Evolutionary conservation across 2,329 filamentous ascomycete genomes (phyloP), one percentile per base, ranked within the genome.

Genomic region (Calcarisporium arbuscula): DNA sequence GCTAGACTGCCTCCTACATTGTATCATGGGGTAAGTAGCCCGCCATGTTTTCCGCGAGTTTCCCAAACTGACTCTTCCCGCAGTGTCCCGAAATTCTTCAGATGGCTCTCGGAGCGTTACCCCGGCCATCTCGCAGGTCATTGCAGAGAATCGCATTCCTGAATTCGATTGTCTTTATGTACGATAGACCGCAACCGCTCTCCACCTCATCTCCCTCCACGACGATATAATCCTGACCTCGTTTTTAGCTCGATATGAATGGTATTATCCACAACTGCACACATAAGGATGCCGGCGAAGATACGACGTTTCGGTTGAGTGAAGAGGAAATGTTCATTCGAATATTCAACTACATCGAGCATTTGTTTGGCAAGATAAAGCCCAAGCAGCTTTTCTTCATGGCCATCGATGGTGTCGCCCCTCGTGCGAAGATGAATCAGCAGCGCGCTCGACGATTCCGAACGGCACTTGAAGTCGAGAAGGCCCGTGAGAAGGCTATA

Each of bases 301-400:
- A 90, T 56, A 80, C 88, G 5, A 87, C 86, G 2, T 94, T 94
- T 53, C 87, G 92, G 36, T 81, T 96, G 64, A 90, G 83, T 38
- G 94, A 98, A 60, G 90, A 98, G 60, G 86, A 95, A 62, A 98
- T 98, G 92, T 98, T 98, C 57, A 95, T 98, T 49, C 85, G 88
- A 39, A 98, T 98, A 53, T 98, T 98, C 77, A 96, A 96, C 65
- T 98, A 98, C 61, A 98, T 98, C 47, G 92, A 98, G 62, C 92
- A 98, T 66, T 65, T 98, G 34, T 98, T 94, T 61, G 89, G 90
- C 50, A 98, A 95, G 64, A 98, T 98, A 57, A 96, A 96, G 62
- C 92, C 92, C 10, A 90, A 95, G 65, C 82, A 95, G 69, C 76
- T 98, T 22, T 98, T 98, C 67, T 98, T 95, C 70, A 98, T 98